Base-by-base conservation (phyloP, 371 early-diverging fungal species). In the Mucor irregularis region DNA sequence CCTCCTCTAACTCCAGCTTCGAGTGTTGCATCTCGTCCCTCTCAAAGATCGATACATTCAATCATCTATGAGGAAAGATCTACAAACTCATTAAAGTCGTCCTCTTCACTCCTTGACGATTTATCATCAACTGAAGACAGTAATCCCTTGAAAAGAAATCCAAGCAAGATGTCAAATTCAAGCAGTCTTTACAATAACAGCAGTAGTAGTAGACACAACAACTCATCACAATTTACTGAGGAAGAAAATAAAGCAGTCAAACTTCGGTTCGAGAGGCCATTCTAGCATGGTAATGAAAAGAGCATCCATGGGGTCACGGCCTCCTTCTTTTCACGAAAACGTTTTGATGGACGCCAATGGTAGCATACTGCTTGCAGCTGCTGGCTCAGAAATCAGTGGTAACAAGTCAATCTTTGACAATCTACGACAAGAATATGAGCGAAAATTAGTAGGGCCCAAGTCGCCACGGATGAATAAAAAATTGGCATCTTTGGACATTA, bases 221-320 rank as follows among this genome's bases (percentile, higher is more conserved):
- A 34, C n/a, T n/a, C n/a, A n/a, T n/a, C n/a, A n/a, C n/a, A n/a
- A n/a, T n/a, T n/a, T n/a, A n/a, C n/a, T n/a, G n/a, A 40, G 13
- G 22, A 25, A 29, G 38, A 25, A 31, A n/a, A 40, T 7, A 43
- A 22, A 16, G 8, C 22, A 19, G 3, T 7, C 4, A 22, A 43
- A 33, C 45, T 47, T 24, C 51, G 46, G 0, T 24, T 53, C 16
- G 66, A 58, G 47, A 16, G 61, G 17, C 66, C 66, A n/a, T n/a
- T 66, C 66, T 1, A 66, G 62, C 21, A 66, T 61, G 35, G 66
- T 58, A 5, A 50, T 58, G 3, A 61, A 62, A 37, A 47, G 66
- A 17, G 53, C 61, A 0, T 63, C 64, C 5, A 53, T 58, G 58
- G 65, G 65, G 34, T 56, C 55, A 29, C 43, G 60, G 49, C 53